Conservation (phyloP, 169 alveolate species). For the Babesia sp. region DNA sequence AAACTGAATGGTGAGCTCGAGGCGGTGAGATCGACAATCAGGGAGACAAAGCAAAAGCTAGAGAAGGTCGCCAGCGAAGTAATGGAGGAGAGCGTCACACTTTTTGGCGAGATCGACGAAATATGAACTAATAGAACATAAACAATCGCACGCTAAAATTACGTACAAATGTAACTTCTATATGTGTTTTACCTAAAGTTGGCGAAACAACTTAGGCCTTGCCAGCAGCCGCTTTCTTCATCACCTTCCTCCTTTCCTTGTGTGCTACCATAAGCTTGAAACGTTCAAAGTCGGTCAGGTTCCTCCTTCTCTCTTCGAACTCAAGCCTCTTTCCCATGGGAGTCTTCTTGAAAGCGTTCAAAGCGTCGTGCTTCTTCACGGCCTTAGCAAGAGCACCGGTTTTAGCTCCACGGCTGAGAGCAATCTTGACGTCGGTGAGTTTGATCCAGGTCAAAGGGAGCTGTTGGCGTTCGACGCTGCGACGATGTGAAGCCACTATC, state of each 20-base stretch:
- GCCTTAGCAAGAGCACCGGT: conserved; percentile 81
- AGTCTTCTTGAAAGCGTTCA: conserved; percentile 79
- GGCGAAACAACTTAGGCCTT: conserved; percentile 25
- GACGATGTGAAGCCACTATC: background rate
- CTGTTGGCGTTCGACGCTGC: conserved; percentile 85
- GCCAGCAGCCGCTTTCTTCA: conserved; percentile 51
- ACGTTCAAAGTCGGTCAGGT: conserved; percentile 86
- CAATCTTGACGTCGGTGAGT: conserved; percentile 84
- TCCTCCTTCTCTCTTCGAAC: conserved; percentile 70
- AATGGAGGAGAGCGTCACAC: conserved; percentile 28
- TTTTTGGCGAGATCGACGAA: conserved; percentile 61
- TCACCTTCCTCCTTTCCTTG: conserved; percentile 68
- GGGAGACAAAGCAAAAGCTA: conserved; percentile 33
- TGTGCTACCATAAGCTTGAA: conserved; percentile 80
- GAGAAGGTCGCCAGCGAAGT: conserved; percentile 34
- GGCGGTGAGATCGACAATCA: conserved; percentile 7
- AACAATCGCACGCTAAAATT: conserved; percentile 1
- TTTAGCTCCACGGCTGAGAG: conserved; percentile 86
- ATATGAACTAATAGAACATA: conserved; percentile 15
- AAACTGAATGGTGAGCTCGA: conserved; percentile 38
- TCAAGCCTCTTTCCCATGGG: conserved; percentile 82
- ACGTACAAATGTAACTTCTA: background rate
- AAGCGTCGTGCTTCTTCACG: conserved; percentile 72
- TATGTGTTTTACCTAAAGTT: background rate
- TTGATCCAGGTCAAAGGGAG: conserved; percentile 86